phyloP scores from a whole-genome alignment of 148 eudicot genomes.

The Oxyria digyna region DNA sequence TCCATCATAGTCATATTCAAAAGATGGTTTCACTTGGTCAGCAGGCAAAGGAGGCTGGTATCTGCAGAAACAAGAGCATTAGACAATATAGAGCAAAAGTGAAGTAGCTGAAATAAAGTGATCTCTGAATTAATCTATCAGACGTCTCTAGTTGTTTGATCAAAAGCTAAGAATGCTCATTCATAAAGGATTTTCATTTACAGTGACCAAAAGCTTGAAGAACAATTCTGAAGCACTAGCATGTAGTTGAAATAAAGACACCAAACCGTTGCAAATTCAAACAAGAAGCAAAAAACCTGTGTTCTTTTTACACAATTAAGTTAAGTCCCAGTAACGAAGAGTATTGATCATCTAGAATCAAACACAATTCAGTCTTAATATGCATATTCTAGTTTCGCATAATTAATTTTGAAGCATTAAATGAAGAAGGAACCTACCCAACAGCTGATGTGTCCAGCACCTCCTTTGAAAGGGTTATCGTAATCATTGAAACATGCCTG shows the following conservation, averaged over 20 bases:
- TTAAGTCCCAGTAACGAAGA: not conserved
- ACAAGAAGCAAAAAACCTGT: not conserved
- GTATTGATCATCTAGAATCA: not conserved
- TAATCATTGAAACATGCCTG: slow-evolving; percentile 94
- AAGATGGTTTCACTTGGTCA: slow-evolving; percentile 66
- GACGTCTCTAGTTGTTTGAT: not conserved
- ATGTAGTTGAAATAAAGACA: not conserved
- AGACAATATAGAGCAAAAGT: not conserved
- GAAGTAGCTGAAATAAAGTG: not conserved
- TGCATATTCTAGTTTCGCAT: not conserved
- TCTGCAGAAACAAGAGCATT: slow-evolving; percentile 25
- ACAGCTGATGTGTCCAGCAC: slow-evolving; percentile 53
- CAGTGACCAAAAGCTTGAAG: not conserved
- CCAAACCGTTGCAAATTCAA: not conserved
- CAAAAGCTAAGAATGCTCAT: not conserved
- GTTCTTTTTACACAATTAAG: not conserved
- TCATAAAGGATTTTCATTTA: not conserved
- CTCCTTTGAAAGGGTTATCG: slow-evolving; percentile 63
- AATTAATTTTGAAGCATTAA: not conserved
- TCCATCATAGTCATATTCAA: slow-evolving; percentile 66
- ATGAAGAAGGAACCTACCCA: slow-evolving; percentile 46
- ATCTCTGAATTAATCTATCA: too few species aligned
- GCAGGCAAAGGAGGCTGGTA: slow-evolving; percentile 93
- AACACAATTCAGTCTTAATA: not conserved
- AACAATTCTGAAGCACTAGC: not conserved